These are phyloP conservation scores for Phytophthora palmivora DNA, from an alignment of 352 stramenopile species.

Conservation along the genomic window DNA sequence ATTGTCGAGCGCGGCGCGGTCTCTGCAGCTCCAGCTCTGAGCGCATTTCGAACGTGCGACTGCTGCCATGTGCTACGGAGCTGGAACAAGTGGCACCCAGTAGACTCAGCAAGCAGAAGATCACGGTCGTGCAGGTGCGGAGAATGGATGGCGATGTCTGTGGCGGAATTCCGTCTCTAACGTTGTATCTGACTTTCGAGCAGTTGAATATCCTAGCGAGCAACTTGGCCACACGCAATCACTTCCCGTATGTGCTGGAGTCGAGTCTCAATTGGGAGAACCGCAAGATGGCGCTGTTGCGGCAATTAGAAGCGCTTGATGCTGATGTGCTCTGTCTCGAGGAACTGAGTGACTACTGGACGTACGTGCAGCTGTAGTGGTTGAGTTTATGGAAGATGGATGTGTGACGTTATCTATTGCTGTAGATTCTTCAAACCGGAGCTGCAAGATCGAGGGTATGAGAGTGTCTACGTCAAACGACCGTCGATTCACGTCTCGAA, in stretches of 20 bases:
- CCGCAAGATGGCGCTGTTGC: constrained; percentile 78
- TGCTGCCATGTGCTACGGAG: constrained; percentile 63
- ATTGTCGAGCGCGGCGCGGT: constrained; percentile 25
- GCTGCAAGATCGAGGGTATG: constrained; percentile 76
- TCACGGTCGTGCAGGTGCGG: constrained; percentile 77
- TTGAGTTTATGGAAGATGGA: constrained; percentile 1
- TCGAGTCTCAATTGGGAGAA: constrained; percentile 85
- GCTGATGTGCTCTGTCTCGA: constrained; percentile 87
- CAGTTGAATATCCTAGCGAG: constrained; percentile 88
- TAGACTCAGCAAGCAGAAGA: constrained; percentile 64
- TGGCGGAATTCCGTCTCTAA: not conserved
- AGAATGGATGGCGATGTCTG: no score
- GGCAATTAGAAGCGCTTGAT: constrained; percentile 77
- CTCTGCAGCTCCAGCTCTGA: constrained; percentile 24
- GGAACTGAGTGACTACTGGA: constrained; percentile 91
- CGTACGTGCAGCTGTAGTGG: constrained; percentile 45
- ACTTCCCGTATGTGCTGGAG: constrained; percentile 89
- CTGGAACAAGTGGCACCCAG: constrained; percentile 35
- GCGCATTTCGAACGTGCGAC: constrained; percentile 19
- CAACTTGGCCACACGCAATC: constrained; percentile 84
- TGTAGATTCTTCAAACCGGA: constrained; percentile 84
- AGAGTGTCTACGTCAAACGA: constrained; percentile 88
- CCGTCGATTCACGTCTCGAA: constrained; percentile 87
- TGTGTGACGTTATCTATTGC: constrained; percentile 7
- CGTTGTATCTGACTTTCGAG: constrained; percentile 3